A percentile compares a stretch with the other conserved stretches of the same genome.
Evolutionary conservation across 2,329 filamentous ascomycete species (phyloP).

Genomic region (Salinomyces thailandicus): DNA sequence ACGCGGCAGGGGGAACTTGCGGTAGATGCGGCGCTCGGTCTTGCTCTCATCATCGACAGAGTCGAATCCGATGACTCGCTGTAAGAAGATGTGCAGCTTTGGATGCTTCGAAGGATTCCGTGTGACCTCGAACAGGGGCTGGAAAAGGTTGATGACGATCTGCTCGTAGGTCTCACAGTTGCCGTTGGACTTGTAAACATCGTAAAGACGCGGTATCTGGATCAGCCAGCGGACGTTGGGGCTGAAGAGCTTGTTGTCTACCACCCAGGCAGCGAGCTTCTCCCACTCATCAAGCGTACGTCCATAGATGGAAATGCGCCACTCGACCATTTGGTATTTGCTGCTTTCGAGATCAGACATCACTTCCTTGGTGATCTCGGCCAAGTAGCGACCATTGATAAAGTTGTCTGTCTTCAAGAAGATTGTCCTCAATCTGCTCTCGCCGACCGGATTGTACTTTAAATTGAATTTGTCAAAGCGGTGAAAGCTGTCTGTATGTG

Average conservation of each 20-base stretch:
- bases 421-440: constrained; percentile 91
- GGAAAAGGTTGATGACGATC: constrained; percentile 82
- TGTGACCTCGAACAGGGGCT: constrained; percentile 89
- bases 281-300: constrained; percentile 92
- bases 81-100: constrained; percentile 88
- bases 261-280: constrained; percentile 91
- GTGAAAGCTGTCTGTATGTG: constrained; percentile 95
- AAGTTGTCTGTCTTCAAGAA: constrained; percentile 98
- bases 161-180: constrained; percentile 86
- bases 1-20: constrained; percentile 84
- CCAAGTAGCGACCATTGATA: constrained; percentile 88
- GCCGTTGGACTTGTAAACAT: constrained; percentile 84
- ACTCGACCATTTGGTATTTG: constrained; percentile 99
- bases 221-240: constrained; percentile 97
- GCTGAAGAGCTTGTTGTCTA: constrained; percentile 96
- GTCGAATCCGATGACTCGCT: constrained; percentile 92
- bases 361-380: constrained; percentile 96
- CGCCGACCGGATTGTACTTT: constrained; percentile 95
- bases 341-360: constrained; percentile 94
- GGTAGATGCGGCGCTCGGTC: constrained; percentile 82
- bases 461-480: constrained; percentile 99
- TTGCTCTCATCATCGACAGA: constrained; percentile 98
- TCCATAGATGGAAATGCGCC: constrained; percentile 96
- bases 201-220: constrained; percentile 86
- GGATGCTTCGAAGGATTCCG: constrained; percentile 76